Evolutionary conservation across 2,329 filamentous ascomycete species (phyloP).

Genomic region (Arachnomyces sp.): DNA sequence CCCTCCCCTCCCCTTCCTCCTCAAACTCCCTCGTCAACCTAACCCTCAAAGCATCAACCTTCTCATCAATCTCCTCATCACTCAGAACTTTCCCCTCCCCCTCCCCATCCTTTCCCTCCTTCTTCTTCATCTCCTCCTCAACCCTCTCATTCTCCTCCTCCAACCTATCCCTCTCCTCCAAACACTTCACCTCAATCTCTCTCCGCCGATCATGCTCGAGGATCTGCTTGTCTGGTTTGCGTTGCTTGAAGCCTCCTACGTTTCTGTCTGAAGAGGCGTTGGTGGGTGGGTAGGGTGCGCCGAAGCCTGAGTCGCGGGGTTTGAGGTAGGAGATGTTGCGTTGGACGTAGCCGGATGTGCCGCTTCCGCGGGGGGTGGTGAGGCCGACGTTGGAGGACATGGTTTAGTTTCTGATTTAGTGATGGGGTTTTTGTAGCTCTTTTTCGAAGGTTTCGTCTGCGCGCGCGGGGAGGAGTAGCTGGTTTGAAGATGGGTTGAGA

Average conservation of each 20-base stretch:
- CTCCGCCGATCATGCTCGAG: constrained; percentile 89
- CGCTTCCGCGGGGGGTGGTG: constrained; percentile 84
- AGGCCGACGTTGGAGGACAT: constrained; percentile 99
- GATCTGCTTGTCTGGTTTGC: constrained; percentile 85
- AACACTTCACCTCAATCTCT: constrained; percentile 85
- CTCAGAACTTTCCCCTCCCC: constrained; percentile 39
- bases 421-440: too few species aligned
- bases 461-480: background rate
- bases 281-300: constrained; percentile 60
- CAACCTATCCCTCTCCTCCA: constrained; percentile 81
- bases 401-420: too few species aligned
- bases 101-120: constrained; percentile 9
- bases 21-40: constrained; percentile 54
- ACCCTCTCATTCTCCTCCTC: constrained; percentile 67
- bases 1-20: constrained; percentile 35
- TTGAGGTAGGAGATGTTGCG: constrained; percentile 84
- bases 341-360: constrained; percentile 95
- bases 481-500: too few species aligned
- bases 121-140: constrained; percentile 36
- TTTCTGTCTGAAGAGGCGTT: constrained; percentile 18
- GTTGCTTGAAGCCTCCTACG: constrained; percentile 62
- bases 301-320: constrained; percentile 63
- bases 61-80: constrained; percentile 83
- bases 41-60: constrained; percentile 59
- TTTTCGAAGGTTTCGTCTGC: too few species aligned